Evolutionary conservation across 2,329 filamentous ascomycete genomes (phyloP).

Genomic region (Xylariaceae sp.): DNA sequence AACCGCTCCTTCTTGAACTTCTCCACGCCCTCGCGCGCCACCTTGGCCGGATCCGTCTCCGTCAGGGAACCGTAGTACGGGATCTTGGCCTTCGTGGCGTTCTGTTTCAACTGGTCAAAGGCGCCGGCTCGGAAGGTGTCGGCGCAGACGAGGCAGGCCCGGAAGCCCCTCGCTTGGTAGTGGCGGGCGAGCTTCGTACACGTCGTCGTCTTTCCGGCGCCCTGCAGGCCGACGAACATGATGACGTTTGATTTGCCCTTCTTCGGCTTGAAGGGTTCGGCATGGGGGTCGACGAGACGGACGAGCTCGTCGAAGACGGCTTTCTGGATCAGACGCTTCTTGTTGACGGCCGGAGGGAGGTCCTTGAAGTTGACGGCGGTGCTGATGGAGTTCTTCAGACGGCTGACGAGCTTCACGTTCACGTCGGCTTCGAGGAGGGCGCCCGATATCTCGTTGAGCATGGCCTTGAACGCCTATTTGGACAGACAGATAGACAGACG

Average conservation of each 20-base stretch:
- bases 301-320: constrained; percentile 96
- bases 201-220: constrained; percentile 95
- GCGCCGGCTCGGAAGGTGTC: constrained; percentile 98
- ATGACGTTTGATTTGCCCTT: constrained; percentile 96
- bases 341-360: constrained; percentile 85
- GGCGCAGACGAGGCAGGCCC: constrained; percentile 88
- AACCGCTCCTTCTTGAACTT: constrained; percentile 99
- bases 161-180: constrained; percentile 91
- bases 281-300: constrained; percentile 89
- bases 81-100: constrained; percentile 97
- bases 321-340: constrained; percentile 97
- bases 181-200: constrained; percentile 95
- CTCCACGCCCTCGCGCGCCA: constrained; percentile 91
- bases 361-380: constrained; percentile 90
- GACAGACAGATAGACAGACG: constrained; percentile 11
- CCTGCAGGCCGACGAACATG: constrained; percentile 98
- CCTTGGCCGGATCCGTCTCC: constrained; percentile 89
- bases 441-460: constrained; percentile 97
- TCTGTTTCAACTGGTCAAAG: constrained; percentile 98
- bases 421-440: constrained; percentile 96
- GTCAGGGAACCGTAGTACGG: constrained; percentile 97
- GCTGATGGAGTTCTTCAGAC: constrained; percentile 89
- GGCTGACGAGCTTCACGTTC: constrained; percentile 87
- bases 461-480: constrained; percentile 80
- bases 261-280: constrained; percentile 92